phyloP scores from a whole-genome alignment of 441 rosid genomes.

The Rhodomyrtus psidioides region DNA sequence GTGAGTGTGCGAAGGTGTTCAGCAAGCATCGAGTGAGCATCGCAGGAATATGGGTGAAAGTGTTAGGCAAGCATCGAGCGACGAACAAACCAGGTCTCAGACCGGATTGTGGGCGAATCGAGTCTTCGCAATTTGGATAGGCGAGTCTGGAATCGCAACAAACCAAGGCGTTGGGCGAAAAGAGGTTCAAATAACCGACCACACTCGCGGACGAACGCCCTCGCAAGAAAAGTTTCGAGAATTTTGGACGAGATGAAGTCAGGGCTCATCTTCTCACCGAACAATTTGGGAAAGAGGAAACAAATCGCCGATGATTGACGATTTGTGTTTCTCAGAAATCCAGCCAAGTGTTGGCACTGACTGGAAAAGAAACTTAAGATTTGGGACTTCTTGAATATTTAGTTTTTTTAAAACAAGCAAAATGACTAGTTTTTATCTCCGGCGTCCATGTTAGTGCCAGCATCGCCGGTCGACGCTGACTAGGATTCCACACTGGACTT shows the following conservation, averaged over 20 bases:
- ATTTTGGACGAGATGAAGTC: background rate
- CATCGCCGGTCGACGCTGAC: background rate
- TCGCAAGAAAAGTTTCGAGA: background rate
- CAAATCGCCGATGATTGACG: too few species aligned
- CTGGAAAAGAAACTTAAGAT: too few species aligned
- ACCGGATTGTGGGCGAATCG: rapidly evolving
- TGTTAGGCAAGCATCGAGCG: background rate
- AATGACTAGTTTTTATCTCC: background rate
- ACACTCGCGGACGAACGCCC: background rate
- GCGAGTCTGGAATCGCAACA: background rate
- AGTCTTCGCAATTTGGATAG: background rate
- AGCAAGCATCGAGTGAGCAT: background rate
- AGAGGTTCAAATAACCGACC: background rate
- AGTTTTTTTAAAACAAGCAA: background rate
- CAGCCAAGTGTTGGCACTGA: too few species aligned
- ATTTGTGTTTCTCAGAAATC: too few species aligned
- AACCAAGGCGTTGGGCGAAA: rapidly evolving
- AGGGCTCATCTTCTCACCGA: background rate
- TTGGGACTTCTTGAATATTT: too few species aligned
- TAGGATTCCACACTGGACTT: background rate
- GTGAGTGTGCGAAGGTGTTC: background rate
- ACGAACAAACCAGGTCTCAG: background rate
- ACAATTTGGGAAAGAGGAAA: background rate
- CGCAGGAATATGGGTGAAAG: rapidly evolving
- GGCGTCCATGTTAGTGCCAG: rapidly evolving